These are phyloP conservation scores for Backusella circina DNA, from an alignment of 192 early-diverging fungal species.

Conservation along the genomic window DNA sequence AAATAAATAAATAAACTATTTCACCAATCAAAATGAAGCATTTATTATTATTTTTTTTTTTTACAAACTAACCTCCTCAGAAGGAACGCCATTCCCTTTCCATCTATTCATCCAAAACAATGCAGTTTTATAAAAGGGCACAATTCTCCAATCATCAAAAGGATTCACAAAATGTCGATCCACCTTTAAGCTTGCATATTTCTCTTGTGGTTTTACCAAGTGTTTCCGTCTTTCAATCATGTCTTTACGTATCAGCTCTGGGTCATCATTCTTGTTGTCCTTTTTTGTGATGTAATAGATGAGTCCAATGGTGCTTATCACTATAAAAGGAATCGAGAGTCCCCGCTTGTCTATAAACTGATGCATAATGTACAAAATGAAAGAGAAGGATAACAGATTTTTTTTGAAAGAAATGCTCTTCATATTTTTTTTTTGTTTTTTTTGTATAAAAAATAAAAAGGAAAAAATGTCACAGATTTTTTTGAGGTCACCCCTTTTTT, in stretches of 20 bases:
- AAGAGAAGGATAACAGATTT: background rate
- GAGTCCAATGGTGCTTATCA: background rate
- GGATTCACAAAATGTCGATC: conserved; percentile 51
- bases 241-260: background rate
- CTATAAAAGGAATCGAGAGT: background rate
- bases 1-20: background rate
- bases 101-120: conserved; percentile 25
- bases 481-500: background rate
- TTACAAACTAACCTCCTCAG: background rate
- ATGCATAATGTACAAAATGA: conserved; percentile 1
- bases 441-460: background rate
- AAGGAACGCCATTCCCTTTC: conserved; percentile 30
- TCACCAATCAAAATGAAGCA: background rate
- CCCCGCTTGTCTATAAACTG: background rate
- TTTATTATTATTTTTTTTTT: too few species aligned
- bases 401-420: background rate
- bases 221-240: conserved; percentile 17
- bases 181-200: conserved; percentile 32
- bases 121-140: conserved; percentile 24
- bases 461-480: conserved; percentile 1
- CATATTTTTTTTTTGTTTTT: background rate
- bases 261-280: background rate
- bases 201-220: conserved; percentile 24
- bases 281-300: background rate
- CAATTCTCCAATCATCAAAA: conserved; percentile 53